Conservation (phyloP, 2,329 filamentous ascomycete species). For the Colletotrichum tanaceti region DNA sequence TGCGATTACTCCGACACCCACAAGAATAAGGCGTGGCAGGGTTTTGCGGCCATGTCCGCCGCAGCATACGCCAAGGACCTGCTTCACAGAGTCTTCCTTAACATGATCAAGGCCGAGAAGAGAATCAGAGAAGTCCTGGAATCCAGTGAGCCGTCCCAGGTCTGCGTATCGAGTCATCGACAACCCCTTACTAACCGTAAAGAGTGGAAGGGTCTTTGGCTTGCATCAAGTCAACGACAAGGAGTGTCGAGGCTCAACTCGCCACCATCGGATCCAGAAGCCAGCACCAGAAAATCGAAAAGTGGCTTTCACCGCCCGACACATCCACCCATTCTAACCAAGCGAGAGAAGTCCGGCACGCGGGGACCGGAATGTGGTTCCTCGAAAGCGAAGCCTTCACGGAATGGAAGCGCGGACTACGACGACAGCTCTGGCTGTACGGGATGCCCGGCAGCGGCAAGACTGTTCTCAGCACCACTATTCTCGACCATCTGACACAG, state of each 20-base stretch:
- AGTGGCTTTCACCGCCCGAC: constrained; percentile 39
- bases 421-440: constrained; percentile 42
- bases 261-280: not conserved
- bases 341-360: constrained; percentile 33
- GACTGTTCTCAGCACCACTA: constrained; percentile 37
- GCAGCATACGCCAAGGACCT: constrained; percentile 46
- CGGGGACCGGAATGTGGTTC: constrained; percentile 39
- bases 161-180: too few relatives aligned
- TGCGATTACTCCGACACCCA: constrained; percentile 56
- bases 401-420: constrained; percentile 37
- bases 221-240: not conserved
- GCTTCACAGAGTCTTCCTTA: constrained; percentile 32
- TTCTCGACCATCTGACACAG: constrained; percentile 39
- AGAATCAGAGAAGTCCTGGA: constrained; percentile 21
- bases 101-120: constrained; percentile 35
- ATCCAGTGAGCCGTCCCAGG: not conserved
- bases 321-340: constrained; percentile 30
- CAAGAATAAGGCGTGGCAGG: constrained; percentile 53
- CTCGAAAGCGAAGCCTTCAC: constrained; percentile 27
- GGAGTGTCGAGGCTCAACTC: not conserved
- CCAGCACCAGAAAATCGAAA: not conserved
- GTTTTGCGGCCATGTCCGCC: constrained; percentile 50
- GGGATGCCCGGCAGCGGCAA: constrained; percentile 43
- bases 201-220: not conserved
- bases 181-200: not conserved